A percentile compares a stretch with the other conserved stretches of the same genome.
Evolutionary conservation across 495 filamentous ascomycete genomes (phyloP).

Genomic region (Trichoderma virens): DNA sequence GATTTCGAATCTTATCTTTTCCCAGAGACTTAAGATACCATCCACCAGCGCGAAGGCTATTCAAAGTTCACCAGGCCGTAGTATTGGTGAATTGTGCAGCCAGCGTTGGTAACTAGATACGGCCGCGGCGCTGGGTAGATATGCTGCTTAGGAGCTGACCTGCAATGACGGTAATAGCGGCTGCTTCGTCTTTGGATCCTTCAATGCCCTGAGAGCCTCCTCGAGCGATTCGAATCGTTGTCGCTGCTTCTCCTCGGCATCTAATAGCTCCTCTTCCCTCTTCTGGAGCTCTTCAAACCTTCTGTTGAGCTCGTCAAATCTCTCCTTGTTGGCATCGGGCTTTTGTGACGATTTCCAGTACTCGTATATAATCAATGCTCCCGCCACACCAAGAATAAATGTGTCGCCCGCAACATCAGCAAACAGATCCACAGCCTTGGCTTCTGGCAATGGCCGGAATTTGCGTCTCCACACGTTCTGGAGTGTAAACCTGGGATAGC

Average conservation of each 20-base stretch:
- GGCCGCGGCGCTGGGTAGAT: too few species aligned
- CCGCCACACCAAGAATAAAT: constrained; percentile 80
- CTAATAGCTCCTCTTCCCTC: constrained; percentile 57
- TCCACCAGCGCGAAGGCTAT: too few species aligned
- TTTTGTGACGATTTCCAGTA: constrained; percentile 67
- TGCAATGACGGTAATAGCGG: constrained; percentile 27
- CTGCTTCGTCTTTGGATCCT: constrained; percentile 44
- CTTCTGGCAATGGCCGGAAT: constrained; percentile 71
- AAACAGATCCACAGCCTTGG: constrained; percentile 90
- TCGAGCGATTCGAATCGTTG: constrained; percentile 58
- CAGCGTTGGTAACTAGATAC: too few species aligned
- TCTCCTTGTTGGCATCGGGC: constrained; percentile 54
- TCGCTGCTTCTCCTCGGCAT: constrained; percentile 49
- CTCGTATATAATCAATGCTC: constrained; percentile 73
- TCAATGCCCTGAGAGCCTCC: constrained; percentile 55
- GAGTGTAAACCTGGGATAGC: constrained; percentile 13
- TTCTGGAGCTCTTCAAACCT: constrained; percentile 49
- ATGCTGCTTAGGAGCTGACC: not conserved
- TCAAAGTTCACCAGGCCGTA: too few species aligned
- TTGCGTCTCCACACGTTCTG: constrained; percentile 43
- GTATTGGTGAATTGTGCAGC: too few species aligned
- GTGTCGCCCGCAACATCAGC: constrained; percentile 89
- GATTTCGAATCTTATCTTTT: not conserved
- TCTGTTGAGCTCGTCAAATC: constrained; percentile 65
- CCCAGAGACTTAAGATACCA: too few species aligned